Conservation (phyloP, 2,329 filamentous ascomycete genomes). For the Aspergillus felis region DNA sequence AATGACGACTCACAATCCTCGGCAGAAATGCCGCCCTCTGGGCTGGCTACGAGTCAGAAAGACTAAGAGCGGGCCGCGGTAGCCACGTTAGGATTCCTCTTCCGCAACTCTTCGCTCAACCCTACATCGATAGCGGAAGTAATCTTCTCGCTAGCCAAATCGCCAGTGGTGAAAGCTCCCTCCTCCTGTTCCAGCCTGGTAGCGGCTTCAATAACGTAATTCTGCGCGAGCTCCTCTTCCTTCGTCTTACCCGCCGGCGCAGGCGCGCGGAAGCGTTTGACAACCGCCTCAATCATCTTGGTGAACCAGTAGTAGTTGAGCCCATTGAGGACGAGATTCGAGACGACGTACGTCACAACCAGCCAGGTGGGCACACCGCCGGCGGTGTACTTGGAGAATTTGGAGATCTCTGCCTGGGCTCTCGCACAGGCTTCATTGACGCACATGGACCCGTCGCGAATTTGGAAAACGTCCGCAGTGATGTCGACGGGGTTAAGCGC, state of each 20-base stretch:
- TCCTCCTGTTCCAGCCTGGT: constrained; percentile 28
- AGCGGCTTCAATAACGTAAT: constrained; percentile 35
- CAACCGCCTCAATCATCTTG: constrained; percentile 64
- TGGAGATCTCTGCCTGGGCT: constrained; percentile 46
- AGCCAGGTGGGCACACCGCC: constrained; percentile 55
- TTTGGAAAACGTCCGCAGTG: constrained; percentile 32
- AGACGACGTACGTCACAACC: constrained; percentile 53
- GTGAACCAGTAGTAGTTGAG: constrained; percentile 65
- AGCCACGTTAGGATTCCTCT: constrained; percentile 19
- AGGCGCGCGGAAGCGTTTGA: constrained; percentile 54
- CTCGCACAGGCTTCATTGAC: constrained; percentile 36
- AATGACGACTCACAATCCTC: neutral
- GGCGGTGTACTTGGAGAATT: constrained; percentile 41
- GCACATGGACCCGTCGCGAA: constrained; percentile 33
- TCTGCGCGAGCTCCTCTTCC: constrained; percentile 22
- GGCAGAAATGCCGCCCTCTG: neutral
- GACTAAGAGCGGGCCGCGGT: constrained; percentile 12
- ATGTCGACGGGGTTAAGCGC: constrained; percentile 28
- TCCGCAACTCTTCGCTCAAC: constrained; percentile 86
- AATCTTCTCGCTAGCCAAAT: constrained; percentile 18
- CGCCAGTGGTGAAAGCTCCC: constrained; percentile 23
- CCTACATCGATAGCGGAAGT: constrained; percentile 53
- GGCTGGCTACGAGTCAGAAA: neutral
- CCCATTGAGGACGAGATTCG: constrained; percentile 58
- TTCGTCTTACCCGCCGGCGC: constrained; percentile 16